A percentile compares a stretch with the other conserved stretches of the same genome.
Evolutionary conservation across 1,284 basidiomycete genomes (phyloP).

Genomic region (Leccinum insolens): DNA sequence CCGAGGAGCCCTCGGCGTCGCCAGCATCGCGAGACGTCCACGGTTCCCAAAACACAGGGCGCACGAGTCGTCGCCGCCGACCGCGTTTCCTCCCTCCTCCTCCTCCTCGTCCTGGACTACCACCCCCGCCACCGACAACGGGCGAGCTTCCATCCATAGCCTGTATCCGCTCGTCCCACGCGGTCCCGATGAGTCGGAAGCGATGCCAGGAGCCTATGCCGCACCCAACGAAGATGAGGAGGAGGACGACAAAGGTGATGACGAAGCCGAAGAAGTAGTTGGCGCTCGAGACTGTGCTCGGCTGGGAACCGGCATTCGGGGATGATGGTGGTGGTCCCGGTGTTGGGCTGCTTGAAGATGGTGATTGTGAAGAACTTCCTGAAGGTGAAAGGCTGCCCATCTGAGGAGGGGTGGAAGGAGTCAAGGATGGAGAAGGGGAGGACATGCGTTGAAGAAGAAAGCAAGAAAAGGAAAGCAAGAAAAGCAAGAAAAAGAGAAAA

Average conservation of each 20-base stretch:
- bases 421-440: not conserved
- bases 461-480: not conserved
- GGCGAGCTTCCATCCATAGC: conserved; percentile 16
- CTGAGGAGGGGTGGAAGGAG: not conserved
- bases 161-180: conserved; percentile 28
- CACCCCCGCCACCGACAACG: not conserved
- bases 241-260: conserved; percentile 59
- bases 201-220: conserved; percentile 54
- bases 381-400: not conserved
- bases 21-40: conserved; percentile 19
- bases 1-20: not conserved
- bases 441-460: not conserved
- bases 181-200: conserved; percentile 22
- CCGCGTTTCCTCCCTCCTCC: conserved; percentile 12
- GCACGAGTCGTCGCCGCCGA: conserved; percentile 19
- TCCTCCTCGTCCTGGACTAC: not conserved
- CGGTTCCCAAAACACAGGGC: conserved; percentile 23
- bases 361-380: not conserved
- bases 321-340: not conserved
- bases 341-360: not conserved
- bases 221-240: conserved; percentile 60
- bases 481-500: not conserved
- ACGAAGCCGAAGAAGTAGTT: conserved; percentile 67
- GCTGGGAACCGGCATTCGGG: not conserved
- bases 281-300: conserved; percentile 28